phyloP scores from a whole-genome alignment of 352 stramenopile species.

The Plasmopara muralis region DNA sequence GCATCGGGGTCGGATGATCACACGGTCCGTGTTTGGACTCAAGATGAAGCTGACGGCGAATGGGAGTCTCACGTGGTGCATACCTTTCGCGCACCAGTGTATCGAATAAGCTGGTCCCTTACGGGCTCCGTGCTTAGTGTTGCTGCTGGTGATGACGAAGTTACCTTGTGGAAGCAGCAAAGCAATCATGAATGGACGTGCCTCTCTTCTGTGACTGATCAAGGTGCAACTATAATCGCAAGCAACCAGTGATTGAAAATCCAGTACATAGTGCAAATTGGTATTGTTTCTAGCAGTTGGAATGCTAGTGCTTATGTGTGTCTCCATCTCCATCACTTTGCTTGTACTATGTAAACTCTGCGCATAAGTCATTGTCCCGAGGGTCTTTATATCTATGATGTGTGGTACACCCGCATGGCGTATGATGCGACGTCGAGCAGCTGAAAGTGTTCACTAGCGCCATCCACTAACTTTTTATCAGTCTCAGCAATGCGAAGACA shows the following conservation, averaged over 20 bases:
- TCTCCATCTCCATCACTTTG: background rate
- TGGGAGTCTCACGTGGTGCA: slow-evolving; percentile 63
- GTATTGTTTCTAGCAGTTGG: background rate
- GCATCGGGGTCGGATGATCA: slow-evolving; percentile 78
- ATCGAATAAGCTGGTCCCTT: slow-evolving; percentile 81
- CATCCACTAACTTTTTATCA: slow-evolving; percentile 95
- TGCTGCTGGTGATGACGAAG: slow-evolving; percentile 57
- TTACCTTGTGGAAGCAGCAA: slow-evolving; percentile 78
- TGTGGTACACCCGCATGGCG: slow-evolving; percentile 75
- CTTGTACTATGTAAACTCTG: no score
- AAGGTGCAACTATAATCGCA: slow-evolving; percentile 35
- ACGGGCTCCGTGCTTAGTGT: slow-evolving; percentile 61
- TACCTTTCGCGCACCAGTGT: slow-evolving; percentile 64
- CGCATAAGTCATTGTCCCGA: background rate
- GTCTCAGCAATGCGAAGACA: slow-evolving; percentile 91
- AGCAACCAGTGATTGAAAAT: slow-evolving; percentile 12
- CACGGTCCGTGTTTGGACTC: slow-evolving; percentile 74
- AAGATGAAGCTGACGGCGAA: slow-evolving; percentile 51
- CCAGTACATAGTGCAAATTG: background rate
- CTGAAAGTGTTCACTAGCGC: slow-evolving; percentile 95
- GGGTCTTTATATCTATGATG: slow-evolving; percentile 9
- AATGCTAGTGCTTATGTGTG: slow-evolving; percentile 6
- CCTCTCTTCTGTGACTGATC: slow-evolving; percentile 67
- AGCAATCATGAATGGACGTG: slow-evolving; percentile 58
- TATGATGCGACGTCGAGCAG: slow-evolving; percentile 91